Evolutionary conservation across 176 grass and related monocot genomes (phyloP), one percentile per base, ranked within the genome.

Genomic region (Oryza longistaminata): DNA sequence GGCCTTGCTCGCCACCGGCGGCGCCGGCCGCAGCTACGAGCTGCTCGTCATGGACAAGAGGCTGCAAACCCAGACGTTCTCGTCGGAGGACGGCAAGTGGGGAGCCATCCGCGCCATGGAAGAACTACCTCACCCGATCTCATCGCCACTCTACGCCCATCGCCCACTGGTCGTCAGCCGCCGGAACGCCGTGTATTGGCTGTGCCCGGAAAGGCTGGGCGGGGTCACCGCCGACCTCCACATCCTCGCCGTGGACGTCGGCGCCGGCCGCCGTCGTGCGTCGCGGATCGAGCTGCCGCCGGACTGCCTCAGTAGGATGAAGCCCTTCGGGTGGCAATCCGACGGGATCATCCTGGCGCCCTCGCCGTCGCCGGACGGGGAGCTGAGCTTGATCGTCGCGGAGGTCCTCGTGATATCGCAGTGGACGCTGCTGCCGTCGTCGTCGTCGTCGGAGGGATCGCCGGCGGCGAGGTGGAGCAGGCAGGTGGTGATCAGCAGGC

Each of bases 301-400:
- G 45, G 27, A 8, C 2, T n/a, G 13, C 26, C 0, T 48, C 6
- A 8, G 12, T 5, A 64, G 67, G 11, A 17, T 66, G 53, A 49
- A 9, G 40, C 10, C 0, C 33, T 0, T n/a, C 27, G 2, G 0
- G 1, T 31, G 8, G 44, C 6, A 0, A 1, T 3, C 21, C 6
- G 16, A 14, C 3, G 21, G 9, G 1, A 33, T 87, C 1, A 55
- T 17, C 2, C 44, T 81, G 70, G 77, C 52, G 13, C 16, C 70
- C 9, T 67, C 70, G 11, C 37, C 37, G 37, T 39, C 37, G 6
- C 6, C 34, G 22, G 58, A 39, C 64, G 85, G 69, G 7, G 17
- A 34, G 11, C 70, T 81, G 1, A 33, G 85, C 77, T 9, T 87
- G 61, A 4, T 81, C 24, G 35, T 75, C 7, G 48, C 64, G 0